Percentiles rank a stretch among this genome's conserved stretches.
Evolutionary conservation across 1,284 basidiomycete genomes (phyloP).

Genomic region (Rhodofomes roseus): DNA sequence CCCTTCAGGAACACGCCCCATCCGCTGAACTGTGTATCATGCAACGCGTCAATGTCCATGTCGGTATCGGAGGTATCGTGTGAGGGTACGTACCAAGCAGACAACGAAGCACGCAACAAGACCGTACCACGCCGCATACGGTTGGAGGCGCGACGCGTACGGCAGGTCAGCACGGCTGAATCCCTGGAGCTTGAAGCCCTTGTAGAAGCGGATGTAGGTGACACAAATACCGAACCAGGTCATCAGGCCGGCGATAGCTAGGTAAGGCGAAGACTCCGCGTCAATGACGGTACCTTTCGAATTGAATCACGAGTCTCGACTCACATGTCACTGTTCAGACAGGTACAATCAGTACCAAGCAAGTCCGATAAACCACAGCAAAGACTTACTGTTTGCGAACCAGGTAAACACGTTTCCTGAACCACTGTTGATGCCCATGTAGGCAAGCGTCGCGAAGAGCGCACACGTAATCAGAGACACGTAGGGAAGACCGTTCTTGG

Average conservation of each 20-base stretch:
- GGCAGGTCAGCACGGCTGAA: constrained; percentile 66
- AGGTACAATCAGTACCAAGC: neutral
- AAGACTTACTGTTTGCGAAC: constrained; percentile 56
- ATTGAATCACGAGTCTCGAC: neutral
- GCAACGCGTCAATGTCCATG: neutral
- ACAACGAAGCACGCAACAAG: constrained; percentile 53
- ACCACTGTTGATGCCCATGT: constrained; percentile 56
- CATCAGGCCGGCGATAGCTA: constrained; percentile 56
- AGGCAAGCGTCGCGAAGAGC: constrained; percentile 71
- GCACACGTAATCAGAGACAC: constrained; percentile 70
- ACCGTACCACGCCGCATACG: constrained; percentile 72
- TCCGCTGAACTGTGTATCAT: constrained; percentile 56
- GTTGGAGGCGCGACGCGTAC: constrained; percentile 61
- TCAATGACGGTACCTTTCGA: neutral
- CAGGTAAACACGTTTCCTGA: constrained; percentile 53
- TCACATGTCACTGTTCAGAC: constrained; percentile 28
- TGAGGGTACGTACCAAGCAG: constrained; percentile 52
- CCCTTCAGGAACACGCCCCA: constrained; percentile 75
- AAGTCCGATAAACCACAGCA: neutral
- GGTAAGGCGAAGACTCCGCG: neutral
- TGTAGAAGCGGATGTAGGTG: constrained; percentile 80
- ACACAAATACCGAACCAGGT: constrained; percentile 85
- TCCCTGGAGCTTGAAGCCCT: constrained; percentile 74
- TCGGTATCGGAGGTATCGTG: too few species aligned
- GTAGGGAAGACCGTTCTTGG: constrained; percentile 73